A percentile compares a stretch with the other conserved stretches of the same genome.
Conservation (phyloP, 352 stramenopile species). For the Phytophthora hybrid region DNA sequence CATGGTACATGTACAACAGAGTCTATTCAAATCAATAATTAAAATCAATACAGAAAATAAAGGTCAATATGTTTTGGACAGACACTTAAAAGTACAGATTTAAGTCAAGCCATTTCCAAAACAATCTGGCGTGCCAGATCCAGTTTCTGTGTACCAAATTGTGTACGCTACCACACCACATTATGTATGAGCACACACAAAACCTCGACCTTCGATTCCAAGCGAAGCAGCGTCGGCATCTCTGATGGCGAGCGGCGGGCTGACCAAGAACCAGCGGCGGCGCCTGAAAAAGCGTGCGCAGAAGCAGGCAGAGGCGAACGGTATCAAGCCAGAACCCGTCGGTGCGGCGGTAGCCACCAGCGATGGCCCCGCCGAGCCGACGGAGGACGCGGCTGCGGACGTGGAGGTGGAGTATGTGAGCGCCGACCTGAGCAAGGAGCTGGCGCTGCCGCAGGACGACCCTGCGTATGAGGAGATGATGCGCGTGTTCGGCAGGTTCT, state of each 20-base stretch:
- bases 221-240: constrained; percentile 15
- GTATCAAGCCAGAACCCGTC: constrained; percentile 12
- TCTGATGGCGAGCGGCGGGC: constrained; percentile 36
- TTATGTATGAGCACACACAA: no score
- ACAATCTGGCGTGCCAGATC: no score
- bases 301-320: constrained; percentile 62
- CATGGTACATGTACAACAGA: no score
- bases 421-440: constrained; percentile 71
- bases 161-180: no score
- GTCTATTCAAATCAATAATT: no score
- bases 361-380: neutral
- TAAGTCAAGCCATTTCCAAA: no score
- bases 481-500: constrained; percentile 90
- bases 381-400: constrained; percentile 23
- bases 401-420: constrained; percentile 90
- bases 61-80: no score
- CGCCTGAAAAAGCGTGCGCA: constrained; percentile 87
- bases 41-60: no score
- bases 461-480: constrained; percentile 87
- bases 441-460: constrained; percentile 68
- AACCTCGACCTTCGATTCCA: no score
- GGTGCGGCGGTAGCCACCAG: neutral
- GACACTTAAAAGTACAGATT: no score
- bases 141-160: no score
- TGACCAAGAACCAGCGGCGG: constrained; percentile 88